These are phyloP conservation scores for Pythium sp. DNA, from an alignment of 352 stramenopile genomes.

Conservation along the genomic window DNA sequence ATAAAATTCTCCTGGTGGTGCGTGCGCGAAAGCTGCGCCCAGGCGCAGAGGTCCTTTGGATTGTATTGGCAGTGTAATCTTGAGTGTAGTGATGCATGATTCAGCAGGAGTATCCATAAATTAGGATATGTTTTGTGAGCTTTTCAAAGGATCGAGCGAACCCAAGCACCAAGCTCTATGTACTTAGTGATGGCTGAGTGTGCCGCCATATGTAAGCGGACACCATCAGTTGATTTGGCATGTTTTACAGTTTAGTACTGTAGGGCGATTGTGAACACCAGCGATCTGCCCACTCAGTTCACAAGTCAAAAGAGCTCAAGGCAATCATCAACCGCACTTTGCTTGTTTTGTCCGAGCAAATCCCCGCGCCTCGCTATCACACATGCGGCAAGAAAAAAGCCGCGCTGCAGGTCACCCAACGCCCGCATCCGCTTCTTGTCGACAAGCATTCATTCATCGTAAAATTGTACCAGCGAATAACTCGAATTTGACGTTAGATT, in stretches of 20 bases:
- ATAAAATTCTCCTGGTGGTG: conserved; percentile 11
- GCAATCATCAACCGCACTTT: background rate
- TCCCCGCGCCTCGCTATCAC: background rate
- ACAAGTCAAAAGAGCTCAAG: too few species aligned
- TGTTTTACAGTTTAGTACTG: too few species aligned
- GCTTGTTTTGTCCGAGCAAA: background rate
- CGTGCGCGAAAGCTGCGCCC: background rate
- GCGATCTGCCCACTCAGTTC: background rate
- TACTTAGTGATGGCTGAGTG: background rate
- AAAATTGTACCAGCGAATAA: background rate
- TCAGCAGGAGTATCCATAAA: background rate
- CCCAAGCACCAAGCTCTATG: background rate
- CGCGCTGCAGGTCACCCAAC: background rate
- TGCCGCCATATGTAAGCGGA: background rate
- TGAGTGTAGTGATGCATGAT: background rate
- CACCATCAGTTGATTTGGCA: background rate
- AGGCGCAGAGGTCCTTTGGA: background rate
- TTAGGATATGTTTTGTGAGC: background rate
- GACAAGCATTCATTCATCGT: background rate
- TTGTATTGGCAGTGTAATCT: background rate
- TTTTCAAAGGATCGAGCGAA: background rate
- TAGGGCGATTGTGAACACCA: background rate
- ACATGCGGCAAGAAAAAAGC: background rate
- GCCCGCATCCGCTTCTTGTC: background rate
- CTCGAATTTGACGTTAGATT: background rate